phyloP scores from a whole-genome alignment of 768 basidiomycete genomes.

The Auricularia heimuer region DNA sequence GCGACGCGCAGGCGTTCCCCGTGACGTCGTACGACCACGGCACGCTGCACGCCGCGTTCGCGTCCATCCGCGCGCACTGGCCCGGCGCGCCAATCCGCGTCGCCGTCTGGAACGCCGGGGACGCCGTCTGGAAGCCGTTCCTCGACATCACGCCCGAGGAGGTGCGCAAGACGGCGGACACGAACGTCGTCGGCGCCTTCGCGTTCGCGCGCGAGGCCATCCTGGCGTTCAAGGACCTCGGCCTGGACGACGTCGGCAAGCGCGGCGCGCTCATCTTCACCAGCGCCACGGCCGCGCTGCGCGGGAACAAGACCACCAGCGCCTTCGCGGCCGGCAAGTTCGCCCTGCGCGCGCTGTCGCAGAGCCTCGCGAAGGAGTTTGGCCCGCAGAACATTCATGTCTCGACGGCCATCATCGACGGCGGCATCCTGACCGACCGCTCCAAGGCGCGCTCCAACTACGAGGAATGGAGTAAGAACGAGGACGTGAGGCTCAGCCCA shows the following conservation, averaged over 20 bases:
- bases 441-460: conserved; percentile 9
- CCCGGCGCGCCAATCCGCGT: conserved; percentile 38
- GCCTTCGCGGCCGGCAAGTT: conserved; percentile 57
- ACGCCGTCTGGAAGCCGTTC: conserved; percentile 57
- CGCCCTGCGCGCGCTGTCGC: conserved; percentile 51
- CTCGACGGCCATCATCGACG: conserved; percentile 67
- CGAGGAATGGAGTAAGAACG: conserved; percentile 33
- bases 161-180: conserved; percentile 37
- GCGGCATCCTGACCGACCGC: conserved; percentile 24
- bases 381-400: conserved; percentile 61
- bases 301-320: conserved; percentile 54
- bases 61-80: conserved; percentile 40
- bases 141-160: conserved; percentile 52
- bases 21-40: conserved; percentile 30
- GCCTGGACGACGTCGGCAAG: conserved; percentile 33
- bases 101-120: conserved; percentile 55
- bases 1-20: conserved; percentile 49
- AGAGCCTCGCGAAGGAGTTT: conserved; percentile 69
- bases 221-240: conserved; percentile 40
- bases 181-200: conserved; percentile 49
- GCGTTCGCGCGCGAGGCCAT: conserved; percentile 57
- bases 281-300: conserved; percentile 56
- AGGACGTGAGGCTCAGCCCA: conserved; percentile 35
- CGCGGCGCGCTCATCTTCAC: conserved; percentile 62
- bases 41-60: conserved; percentile 34